Conservation (phyloP, 2,329 filamentous ascomycete genomes). For the Cryphonectria nitschkei region DNA sequence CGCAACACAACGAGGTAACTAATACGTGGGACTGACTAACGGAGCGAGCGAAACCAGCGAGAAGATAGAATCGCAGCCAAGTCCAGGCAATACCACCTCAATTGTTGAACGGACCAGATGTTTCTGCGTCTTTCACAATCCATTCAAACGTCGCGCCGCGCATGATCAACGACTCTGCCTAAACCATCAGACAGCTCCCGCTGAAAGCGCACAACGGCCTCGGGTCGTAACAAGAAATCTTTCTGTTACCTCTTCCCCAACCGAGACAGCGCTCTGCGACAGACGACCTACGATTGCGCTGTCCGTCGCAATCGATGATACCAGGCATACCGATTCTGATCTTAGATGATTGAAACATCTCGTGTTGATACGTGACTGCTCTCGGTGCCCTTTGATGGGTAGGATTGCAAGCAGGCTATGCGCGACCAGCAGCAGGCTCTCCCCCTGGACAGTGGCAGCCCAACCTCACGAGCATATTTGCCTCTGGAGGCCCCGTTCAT, state of each 20-base stretch:
- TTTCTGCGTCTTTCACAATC: not conserved
- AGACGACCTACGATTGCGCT: not conserved
- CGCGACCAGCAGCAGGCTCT: not conserved
- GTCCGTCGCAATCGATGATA: not conserved
- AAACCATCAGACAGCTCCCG: not conserved
- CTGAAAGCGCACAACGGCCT: not conserved
- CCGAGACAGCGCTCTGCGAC: not conserved
- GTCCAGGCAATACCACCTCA: not conserved
- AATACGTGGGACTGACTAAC: not conserved
- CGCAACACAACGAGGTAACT: not conserved
- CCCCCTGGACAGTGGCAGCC: not conserved
- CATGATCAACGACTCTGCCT: not conserved
- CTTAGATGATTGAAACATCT: not conserved
- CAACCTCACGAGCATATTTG: not conserved
- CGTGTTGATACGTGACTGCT: not conserved
- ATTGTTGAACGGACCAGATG: not conserved
- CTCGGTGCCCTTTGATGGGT: not conserved
- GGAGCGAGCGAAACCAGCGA: not conserved
- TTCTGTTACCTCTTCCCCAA: not conserved
- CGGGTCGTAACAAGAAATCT: not conserved
- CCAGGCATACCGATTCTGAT: not conserved
- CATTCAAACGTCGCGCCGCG: not conserved
- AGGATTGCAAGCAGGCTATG: not conserved
- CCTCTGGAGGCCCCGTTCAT: conserved; percentile 13
- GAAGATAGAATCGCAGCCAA: not conserved